Conservation (phyloP, 345 rosid genomes). For the Hypericum perforatum region DNA sequence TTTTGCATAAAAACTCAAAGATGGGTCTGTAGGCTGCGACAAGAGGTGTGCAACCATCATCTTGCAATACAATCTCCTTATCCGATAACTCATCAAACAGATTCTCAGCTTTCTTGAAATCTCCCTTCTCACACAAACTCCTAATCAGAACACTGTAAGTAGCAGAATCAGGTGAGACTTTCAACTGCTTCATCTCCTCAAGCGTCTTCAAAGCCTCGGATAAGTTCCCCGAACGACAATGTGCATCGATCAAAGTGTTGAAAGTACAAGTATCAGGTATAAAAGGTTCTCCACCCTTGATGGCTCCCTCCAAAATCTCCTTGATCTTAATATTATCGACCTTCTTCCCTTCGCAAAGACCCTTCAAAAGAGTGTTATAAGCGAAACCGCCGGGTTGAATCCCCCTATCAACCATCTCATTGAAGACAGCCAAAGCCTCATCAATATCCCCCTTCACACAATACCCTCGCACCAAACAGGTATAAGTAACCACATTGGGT, state of each 20-base stretch:
- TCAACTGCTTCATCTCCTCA: slow-evolving; percentile 38
- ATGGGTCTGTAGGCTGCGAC: slow-evolving; percentile 75
- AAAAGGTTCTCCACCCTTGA: slow-evolving; percentile 22
- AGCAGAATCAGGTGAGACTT: slow-evolving; percentile 61
- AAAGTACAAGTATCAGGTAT: slow-evolving; percentile 71
- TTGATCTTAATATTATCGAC: slow-evolving; percentile 49
- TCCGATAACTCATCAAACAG: slow-evolving; percentile 47
- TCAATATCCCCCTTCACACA: slow-evolving; percentile 60
- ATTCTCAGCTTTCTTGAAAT: slow-evolving; percentile 56
- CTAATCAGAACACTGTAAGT: slow-evolving; percentile 67
- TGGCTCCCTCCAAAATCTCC: slow-evolving; percentile 32
- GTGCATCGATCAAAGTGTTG: slow-evolving; percentile 55
- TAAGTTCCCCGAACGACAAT: slow-evolving; percentile 48
- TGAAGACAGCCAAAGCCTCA: slow-evolving; percentile 48
- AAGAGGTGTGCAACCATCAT: slow-evolving; percentile 49
- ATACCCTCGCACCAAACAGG: slow-evolving; percentile 72
- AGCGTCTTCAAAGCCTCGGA: slow-evolving; percentile 50
- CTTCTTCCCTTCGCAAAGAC: slow-evolving; percentile 54
- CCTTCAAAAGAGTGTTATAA: slow-evolving; percentile 65
- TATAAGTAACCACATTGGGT: slow-evolving; percentile 63
- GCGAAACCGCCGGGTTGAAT: slow-evolving; percentile 51
- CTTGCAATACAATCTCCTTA: slow-evolving; percentile 36
- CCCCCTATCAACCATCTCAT: slow-evolving; percentile 41
- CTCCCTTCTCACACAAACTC: slow-evolving; percentile 39
- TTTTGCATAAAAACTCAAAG: slow-evolving; percentile 56